phyloP scores from a whole-genome alignment of 2,329 filamentous ascomycete species.

The Fusarium sp. region DNA sequence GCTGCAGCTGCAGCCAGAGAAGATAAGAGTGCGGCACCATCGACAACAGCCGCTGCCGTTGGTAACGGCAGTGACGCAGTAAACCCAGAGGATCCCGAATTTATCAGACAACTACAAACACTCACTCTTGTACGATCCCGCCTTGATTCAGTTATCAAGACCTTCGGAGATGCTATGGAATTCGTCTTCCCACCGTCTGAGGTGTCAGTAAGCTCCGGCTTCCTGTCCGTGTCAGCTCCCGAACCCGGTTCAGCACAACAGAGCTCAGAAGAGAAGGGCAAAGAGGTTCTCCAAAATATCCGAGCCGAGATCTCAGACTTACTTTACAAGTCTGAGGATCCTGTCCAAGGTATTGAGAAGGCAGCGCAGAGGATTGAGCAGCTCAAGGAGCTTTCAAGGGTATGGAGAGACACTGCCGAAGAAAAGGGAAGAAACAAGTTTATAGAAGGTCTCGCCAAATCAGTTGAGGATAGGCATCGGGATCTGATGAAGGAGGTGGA shows the following conservation, averaged over 20 bases:
- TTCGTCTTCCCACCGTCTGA: constrained; percentile 94
- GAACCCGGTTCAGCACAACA: constrained; percentile 75
- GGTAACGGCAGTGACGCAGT: constrained; percentile 16
- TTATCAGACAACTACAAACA: constrained; percentile 84
- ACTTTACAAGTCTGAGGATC: constrained; percentile 70
- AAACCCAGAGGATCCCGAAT: constrained; percentile 69
- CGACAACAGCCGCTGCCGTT: constrained; percentile 37
- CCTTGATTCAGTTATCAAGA: constrained; percentile 90
- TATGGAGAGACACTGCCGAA: constrained; percentile 97
- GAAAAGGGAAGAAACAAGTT: constrained; percentile 88
- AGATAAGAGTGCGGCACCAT: constrained; percentile 43
- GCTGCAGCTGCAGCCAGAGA: constrained; percentile 29
- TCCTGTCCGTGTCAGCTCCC: constrained; percentile 91
- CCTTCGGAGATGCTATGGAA: constrained; percentile 95
- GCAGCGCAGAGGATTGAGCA: constrained; percentile 83
- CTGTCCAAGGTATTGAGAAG: constrained; percentile 78
- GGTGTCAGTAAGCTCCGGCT: constrained; percentile 84
- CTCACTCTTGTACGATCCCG: constrained; percentile 85
- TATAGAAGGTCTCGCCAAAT: constrained; percentile 83
- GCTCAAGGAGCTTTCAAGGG: constrained; percentile 79
- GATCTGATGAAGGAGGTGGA: constrained; percentile 69
- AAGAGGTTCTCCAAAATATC: constrained; percentile 80
- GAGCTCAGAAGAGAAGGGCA: constrained; percentile 87
- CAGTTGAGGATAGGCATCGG: constrained; percentile 82
- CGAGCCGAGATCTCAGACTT: constrained; percentile 80